Evolutionary conservation across 148 eudicot species (phyloP), one percentile per base, ranked within the genome.

Genomic region (Pharnaceum exiguum): DNA sequence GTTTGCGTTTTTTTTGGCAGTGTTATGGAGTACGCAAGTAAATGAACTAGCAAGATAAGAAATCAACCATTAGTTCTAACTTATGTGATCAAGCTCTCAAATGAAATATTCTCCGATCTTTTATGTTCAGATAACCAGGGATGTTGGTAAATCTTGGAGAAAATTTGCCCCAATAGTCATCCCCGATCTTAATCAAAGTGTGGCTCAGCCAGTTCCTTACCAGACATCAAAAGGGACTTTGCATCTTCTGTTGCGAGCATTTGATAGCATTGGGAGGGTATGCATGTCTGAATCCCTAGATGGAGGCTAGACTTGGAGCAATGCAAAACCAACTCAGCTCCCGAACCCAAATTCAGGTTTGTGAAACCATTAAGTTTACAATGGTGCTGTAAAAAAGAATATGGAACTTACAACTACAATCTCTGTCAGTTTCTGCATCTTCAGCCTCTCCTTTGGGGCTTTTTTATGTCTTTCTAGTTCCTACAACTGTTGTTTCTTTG

Each of bases 321-420:
- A 62, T 40, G 94, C 82, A 26, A 57, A 46, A 36, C 78, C 82
- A 29, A 86, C 78, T 46, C 63, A 71, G 57, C 69, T 86, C 9
- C 89, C 86, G 10, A 82, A 80, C 54, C 89, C 86, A 38, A 77
- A 86, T 72, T 80, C 89, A 80, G 94, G 94, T 86, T 57, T n/a
- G n/a, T n/a, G n/a, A n/a, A n/a, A n/a, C n/a, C n/a, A n/a, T n/a
- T n/a, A n/a, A n/a, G n/a, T n/a, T n/a, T n/a, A n/a, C n/a, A n/a
- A n/a, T n/a, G n/a, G n/a, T n/a, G n/a, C n/a, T n/a, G n/a, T n/a
- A n/a, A n/a, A n/a, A n/a, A n/a, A n/a, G n/a, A n/a, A n/a, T n/a
- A n/a, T n/a, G n/a, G n/a, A n/a, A n/a, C n/a, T n/a, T n/a, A n/a
- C n/a, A n/a, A n/a, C n/a, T n/a, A n/a, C n/a, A n/a, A n/a, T n/a